Evolutionary conservation across 1,284 basidiomycete genomes (phyloP), one percentile per base, ranked within the genome.

Genomic region (Sporisorium exsertum): DNA sequence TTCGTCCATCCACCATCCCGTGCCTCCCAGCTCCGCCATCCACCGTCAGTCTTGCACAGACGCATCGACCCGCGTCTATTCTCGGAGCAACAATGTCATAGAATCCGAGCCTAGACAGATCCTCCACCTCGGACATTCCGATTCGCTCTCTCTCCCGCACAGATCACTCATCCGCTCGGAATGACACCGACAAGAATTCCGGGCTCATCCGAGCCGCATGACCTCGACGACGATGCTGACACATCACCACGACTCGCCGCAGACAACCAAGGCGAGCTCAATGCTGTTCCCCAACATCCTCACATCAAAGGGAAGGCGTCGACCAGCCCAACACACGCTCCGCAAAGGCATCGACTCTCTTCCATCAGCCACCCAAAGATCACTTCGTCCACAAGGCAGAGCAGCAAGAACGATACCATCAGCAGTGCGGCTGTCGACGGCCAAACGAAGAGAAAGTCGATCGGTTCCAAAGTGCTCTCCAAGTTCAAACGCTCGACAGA

Each of bases 381-480:
- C 29, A 9, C 54, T 5, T 22, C 27, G 33, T n/a, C 53, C 8
- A 43, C 27, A 3, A 51, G 51, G 45, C 61, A 54, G 49, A 33
- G 10, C 49, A 29, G 10, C 49, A 43, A 20, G 18, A 12, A 24
- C n/a, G 20, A 24, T 16, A 51, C 18, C 35, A 13, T 3, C 4
- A 52, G n/a, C 29, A 51, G 61, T 5, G 27, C 42, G 5, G 16
- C 45, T 12, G 12, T 15, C 20, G 57, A 67, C 6, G 10, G 54
- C 5, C 20, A 29, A 7, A 16, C 42, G 10, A 70, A 66, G 26
- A 33, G 57, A 15, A 70, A 55, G 29, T 77, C 74, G 37, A 65
- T 77, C 22, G 66, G 74, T 22, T 70, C 70, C 49, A 77, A 77
- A 40, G 24, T 77, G 13, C 46, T 72, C 18, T 62, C 65, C 53